These are phyloP conservation scores for Naganishia kalamii DNA, from an alignment of 768 basidiomycete genomes.

Conservation along the genomic window DNA sequence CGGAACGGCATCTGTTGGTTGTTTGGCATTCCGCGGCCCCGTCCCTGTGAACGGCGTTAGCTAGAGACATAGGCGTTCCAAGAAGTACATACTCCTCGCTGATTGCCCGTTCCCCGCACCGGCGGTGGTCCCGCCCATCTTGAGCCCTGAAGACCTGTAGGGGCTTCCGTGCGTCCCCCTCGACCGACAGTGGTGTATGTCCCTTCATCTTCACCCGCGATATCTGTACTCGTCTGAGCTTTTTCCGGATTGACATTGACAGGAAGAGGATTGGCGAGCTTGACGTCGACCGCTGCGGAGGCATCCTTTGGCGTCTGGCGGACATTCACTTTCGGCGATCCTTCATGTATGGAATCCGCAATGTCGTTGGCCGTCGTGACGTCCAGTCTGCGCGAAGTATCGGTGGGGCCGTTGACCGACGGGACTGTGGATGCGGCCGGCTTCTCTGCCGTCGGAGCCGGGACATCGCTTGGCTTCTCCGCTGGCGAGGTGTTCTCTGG, in stretches of 20 bases:
- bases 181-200: background rate
- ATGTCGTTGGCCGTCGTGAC: conserved; percentile 3
- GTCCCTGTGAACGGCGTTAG: too few relatives aligned
- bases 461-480: background rate
- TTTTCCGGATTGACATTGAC: background rate
- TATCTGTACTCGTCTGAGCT: conserved; percentile 3
- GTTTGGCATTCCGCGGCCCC: background rate
- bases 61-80: too few relatives aligned
- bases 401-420: too few relatives aligned
- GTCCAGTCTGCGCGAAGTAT: too few relatives aligned
- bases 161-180: background rate
- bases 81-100: background rate
- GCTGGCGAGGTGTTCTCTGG: background rate
- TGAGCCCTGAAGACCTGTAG: background rate
- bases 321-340: background rate
- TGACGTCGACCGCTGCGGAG: background rate
- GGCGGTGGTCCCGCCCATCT: background rate
- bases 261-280: background rate
- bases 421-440: too few relatives aligned
- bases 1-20: background rate
- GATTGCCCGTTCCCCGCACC: background rate
- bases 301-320: background rate
- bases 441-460: too few relatives aligned
- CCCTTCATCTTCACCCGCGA: background rate
- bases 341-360: background rate